Evolutionary conservation across 2,329 filamentous ascomycete genomes (phyloP).

Genomic region (Trematosphaeria pertusa): DNA sequence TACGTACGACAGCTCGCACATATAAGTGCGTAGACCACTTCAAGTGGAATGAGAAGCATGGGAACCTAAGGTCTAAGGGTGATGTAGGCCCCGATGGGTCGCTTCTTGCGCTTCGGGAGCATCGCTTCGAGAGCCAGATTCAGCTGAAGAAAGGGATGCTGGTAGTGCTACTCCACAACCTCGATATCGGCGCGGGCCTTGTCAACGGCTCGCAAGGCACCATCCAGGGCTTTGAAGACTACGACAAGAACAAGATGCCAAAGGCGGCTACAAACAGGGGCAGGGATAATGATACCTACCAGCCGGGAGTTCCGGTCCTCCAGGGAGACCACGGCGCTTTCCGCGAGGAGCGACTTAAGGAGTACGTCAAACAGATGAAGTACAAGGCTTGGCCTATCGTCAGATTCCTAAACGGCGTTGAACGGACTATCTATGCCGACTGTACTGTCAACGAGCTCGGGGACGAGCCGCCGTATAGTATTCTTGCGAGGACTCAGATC

Average conservation of each 20-base stretch:
- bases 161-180: slow-evolving; percentile 61
- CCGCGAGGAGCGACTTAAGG: slow-evolving; percentile 47
- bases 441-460: slow-evolving; percentile 60
- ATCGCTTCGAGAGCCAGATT: slow-evolving; percentile 54
- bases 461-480: slow-evolving; percentile 53
- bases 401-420: slow-evolving; percentile 57
- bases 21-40: slow-evolving; percentile 54
- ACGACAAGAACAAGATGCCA: slow-evolving; percentile 37
- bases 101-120: slow-evolving; percentile 43
- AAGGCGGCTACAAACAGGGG: slow-evolving; percentile 19
- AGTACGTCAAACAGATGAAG: slow-evolving; percentile 47
- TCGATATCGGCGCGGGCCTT: slow-evolving; percentile 44
- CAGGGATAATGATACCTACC: not conserved
- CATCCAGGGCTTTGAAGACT: slow-evolving; percentile 47
- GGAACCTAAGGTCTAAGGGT: slow-evolving; percentile 21
- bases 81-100: slow-evolving; percentile 26
- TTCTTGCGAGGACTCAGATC: slow-evolving; percentile 65
- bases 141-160: slow-evolving; percentile 60
- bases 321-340: slow-evolving; percentile 49
- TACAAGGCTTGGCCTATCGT: slow-evolving; percentile 60
- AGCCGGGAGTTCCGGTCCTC: slow-evolving; percentile 22
- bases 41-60: slow-evolving; percentile 41
- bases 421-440: slow-evolving; percentile 58
- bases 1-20: slow-evolving; percentile 27
- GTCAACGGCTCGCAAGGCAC: slow-evolving; percentile 47